Evolutionary conservation across 352 stramenopile genomes (phyloP), one percentile per base, ranked within the genome.

Genomic region (Phytophthora colocasiae): DNA sequence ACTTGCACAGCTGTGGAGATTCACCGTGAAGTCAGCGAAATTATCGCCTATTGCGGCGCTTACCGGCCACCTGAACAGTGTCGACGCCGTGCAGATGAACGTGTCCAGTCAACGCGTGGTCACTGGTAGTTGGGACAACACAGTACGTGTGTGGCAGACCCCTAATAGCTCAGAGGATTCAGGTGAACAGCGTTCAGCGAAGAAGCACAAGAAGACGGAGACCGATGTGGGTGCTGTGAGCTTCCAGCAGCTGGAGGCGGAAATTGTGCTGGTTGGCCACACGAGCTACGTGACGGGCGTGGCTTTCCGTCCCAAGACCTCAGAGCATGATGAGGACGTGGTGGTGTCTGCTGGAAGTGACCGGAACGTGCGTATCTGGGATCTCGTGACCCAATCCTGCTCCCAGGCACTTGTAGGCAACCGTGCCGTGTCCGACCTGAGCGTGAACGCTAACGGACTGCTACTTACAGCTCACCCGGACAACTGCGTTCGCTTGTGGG

Each of bases 71-170:
- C 69, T 91, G 44, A 96, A 96, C 77, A 93, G 84, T 63, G 81
- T 96, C 17, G 86, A 96, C 66, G 69, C 80, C 0, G 73, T 96
- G 29, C 50, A 66, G 14, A 45, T 81, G 53, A 58, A 77, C 40
- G 39, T 52, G n/a, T 66, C 72, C 3, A 62, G 55, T 7, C 63
- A 82, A 17, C 71, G 83, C n/a, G 78, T 87, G 19, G 45, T 89
- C 34, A 92, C 84, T 2, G 88, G 83, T 39, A 91, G 82, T 44
- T 96, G 88, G 88, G 88, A 96, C 67, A 93, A 94, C 68, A 94
- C 85, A 8, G 86, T 96, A 54, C 84, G 88, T 7, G 74, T 96
- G 59, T 96, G 88, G 88, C 59, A 71, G 59, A 69, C 47, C 11
- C 65, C 55, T 11, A 48, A 29, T 14, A 56, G 45, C 8, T 66